phyloP scores from a whole-genome alignment of 176 grass and related monocot species.

The Elaeis guineensis region DNA sequence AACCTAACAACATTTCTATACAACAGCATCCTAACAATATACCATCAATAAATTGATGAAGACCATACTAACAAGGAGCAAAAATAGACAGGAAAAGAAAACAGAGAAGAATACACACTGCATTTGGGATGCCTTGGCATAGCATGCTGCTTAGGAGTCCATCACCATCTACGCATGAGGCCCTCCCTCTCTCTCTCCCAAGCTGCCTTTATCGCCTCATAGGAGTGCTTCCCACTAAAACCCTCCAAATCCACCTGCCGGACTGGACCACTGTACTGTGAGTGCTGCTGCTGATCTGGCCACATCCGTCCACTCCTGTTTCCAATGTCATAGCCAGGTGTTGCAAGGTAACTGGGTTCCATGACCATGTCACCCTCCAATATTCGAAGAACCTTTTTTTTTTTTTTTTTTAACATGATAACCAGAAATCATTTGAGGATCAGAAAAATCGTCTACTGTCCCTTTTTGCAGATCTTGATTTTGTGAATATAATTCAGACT shows the following conservation, averaged over 20 bases:
- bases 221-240: slow-evolving; percentile 34
- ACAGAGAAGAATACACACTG: slow-evolving; percentile 49
- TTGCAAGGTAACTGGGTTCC: slow-evolving; percentile 48
- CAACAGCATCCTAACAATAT: too few relatives aligned
- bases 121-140: neutral
- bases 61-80: too few relatives aligned
- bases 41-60: too few relatives aligned
- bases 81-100: slow-evolving; percentile 2
- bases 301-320: slow-evolving; percentile 54
- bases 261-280: slow-evolving; percentile 33
- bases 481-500: neutral
- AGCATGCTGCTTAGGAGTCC: neutral
- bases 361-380: slow-evolving; percentile 78
- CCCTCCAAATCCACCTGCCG: slow-evolving; percentile 30
- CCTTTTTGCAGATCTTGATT: too few relatives aligned
- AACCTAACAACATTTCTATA: too few relatives aligned
- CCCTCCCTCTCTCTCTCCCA: slow-evolving; percentile 66
- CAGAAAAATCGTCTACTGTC: too few relatives aligned
- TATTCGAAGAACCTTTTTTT: slow-evolving; percentile 78
- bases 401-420: too few relatives aligned
- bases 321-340: slow-evolving; percentile 46
- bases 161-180: slow-evolving; percentile 45
- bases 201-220: slow-evolving; percentile 44
- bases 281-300: slow-evolving; percentile 35
- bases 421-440: too few relatives aligned